Evolutionary conservation across 805 yeast species (phyloP), one percentile per base, ranked within the genome.

Genomic region (Ogataea naganishii): DNA sequence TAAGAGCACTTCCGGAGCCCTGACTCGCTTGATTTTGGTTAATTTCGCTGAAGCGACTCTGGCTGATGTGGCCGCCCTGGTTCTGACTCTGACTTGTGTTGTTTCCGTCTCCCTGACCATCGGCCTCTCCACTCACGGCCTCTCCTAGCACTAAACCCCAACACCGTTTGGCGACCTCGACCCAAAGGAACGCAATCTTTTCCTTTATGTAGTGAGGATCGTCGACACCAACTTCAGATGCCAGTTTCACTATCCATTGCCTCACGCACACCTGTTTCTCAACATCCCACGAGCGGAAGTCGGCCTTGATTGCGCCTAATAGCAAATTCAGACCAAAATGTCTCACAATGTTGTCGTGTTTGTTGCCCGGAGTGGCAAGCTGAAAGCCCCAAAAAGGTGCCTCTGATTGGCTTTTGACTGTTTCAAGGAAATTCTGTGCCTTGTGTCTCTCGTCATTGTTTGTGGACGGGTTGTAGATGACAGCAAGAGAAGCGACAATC

Each of bases 341-440:
- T 37, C 95, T 75, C 15, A 88, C 86, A 17, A 84, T 75, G 40
- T 65, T 71, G 48, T 79, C 72, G 25, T 70, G 62, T 41, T 75
- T 61, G 58, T 72, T 61, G 51, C 75, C 71, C 2, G 72, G 72
- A 16, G 72, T 49, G 1, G 95, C 85, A 35, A 92, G 66, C 51
- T 81, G 85, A 55, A 79, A 89, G 3, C 96, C 96, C 88, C 95
- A 85, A 37, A 62, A 72, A 0, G 98, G 96, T 14, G 94, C 78
- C 49, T 88, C 94, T 7, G 78, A 81, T 37, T 80, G 76, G 25
- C 64, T 58, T 48, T 84, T 88, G 16, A 89, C 72, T 8, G 73
- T 62, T 43, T 86, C 96, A 19, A 92, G 62, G 41, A 84, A 83
- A 2, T 39, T 47, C 43, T 74, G 80, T 6, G 80, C 79, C 34